Evolutionary conservation across 164 flowering plant genomes (phyloP), one percentile per base, ranked within the genome.

Genomic region (Magnolia changhungtana): DNA sequence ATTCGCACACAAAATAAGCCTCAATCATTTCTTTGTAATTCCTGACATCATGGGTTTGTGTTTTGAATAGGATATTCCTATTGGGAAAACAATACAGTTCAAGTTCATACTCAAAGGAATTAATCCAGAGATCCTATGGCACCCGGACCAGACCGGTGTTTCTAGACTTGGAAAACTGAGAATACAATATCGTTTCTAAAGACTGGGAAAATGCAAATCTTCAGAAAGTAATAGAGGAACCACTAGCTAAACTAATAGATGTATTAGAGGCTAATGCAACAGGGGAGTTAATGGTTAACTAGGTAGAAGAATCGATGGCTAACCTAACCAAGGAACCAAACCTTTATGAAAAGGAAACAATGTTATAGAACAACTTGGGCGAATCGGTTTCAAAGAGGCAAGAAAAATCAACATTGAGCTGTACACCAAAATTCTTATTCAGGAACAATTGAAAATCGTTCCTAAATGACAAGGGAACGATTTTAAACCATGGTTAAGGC

Each of bases 81-180:
- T 81, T 63, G 92, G 86, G 31, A 90, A 83, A 74, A 9, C 82
- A 20, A 83, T 92, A 80, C 87, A 82, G 64, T 94, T 82, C 88
- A 94, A 92, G 86, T 88, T 92, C 82, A 77, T 94, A 64, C 82
- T 89, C 63, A 85, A 87, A 76, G 84, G 64, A 50, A 63, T 2
- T 2, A 64, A 66, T 14, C 92, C 84, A 50, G 65, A 73, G 18
- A 68, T 92, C 27, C 24, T 70, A 31, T 94, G 98, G 98, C 94
- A 94, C 93, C 95, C 4, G 95, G 91, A 10, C 88, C 91, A 0
- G 89, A 94, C 73, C 85, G 97, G 75, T 18, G 84, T 75, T 67
- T 92, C 29, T 72, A 82, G 50, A 84, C 89, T 10, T 89, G 92
- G 92, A 88, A 88, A 72, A 87, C 92, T 16, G 50, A 71, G 49